Percentiles rank a stretch among this genome's conserved stretches.
Evolutionary conservation across 2,329 filamentous ascomycete genomes (phyloP).

Genomic region (Pyricularia grisea): DNA sequence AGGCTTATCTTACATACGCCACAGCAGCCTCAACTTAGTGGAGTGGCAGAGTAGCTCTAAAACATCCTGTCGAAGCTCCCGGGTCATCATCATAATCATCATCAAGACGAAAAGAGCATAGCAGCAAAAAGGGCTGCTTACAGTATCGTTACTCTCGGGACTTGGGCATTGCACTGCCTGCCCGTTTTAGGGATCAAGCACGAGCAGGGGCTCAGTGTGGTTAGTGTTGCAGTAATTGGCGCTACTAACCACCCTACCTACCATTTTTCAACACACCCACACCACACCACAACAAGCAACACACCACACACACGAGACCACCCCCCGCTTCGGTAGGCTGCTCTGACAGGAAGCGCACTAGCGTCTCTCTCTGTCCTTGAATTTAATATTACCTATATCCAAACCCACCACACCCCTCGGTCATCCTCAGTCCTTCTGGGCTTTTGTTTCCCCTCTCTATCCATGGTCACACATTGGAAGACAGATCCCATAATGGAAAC

Average conservation of each 20-base stretch:
- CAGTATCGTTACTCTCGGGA: not conserved
- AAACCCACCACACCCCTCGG: not conserved
- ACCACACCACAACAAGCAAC: not conserved
- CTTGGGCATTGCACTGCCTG: not conserved
- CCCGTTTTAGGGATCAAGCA: not conserved
- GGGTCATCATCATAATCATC: not conserved
- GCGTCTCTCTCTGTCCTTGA: not conserved
- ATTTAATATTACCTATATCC: slow-evolving; percentile 1
- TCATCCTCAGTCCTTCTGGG: not conserved
- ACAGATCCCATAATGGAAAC: slow-evolving; percentile 18
- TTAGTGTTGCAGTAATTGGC: not conserved
- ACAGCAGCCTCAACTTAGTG: not conserved
- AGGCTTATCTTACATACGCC: not conserved
- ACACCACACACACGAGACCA: not conserved
- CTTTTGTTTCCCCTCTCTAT: not conserved
- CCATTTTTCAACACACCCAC: not conserved
- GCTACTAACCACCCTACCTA: not conserved
- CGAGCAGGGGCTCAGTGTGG: not conserved
- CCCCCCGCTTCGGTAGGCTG: not conserved
- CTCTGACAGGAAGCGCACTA: not conserved
- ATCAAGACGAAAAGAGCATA: not conserved
- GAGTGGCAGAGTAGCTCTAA: not conserved
- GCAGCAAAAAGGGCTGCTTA: not conserved
- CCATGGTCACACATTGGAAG: slow-evolving; percentile 13
- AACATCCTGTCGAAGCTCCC: not conserved